These are phyloP conservation scores for Fraxinus cuspidata DNA, from an alignment of 257 asterid species.

Conservation along the genomic window DNA sequence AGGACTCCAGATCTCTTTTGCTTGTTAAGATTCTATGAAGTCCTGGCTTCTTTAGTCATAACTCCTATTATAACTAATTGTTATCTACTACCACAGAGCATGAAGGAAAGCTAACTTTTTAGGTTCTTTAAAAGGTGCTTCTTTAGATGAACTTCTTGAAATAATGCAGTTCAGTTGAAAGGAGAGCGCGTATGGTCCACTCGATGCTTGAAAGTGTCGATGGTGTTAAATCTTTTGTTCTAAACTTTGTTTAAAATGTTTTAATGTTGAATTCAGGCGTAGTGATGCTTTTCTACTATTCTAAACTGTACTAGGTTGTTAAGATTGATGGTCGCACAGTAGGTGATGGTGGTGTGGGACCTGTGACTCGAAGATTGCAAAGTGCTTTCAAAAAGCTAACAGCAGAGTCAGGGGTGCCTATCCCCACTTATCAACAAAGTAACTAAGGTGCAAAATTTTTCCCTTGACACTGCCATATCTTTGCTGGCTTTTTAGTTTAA, in stretches of 20 bases:
- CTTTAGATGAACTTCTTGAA: not conserved
- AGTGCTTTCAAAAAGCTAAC: conserved; percentile 54
- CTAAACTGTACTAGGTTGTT: conserved; percentile 50
- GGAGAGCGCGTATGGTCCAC: not conserved
- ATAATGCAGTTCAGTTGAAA: not conserved
- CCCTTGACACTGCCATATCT: not conserved
- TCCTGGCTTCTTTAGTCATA: not conserved
- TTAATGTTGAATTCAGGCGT: not conserved
- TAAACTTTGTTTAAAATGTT: not conserved
- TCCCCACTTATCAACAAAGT: conserved; percentile 61
- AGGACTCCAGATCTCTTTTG: not conserved
- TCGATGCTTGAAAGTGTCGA: not conserved
- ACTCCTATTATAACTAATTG: not conserved
- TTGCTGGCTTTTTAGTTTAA: not conserved
- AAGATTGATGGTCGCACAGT: conserved; percentile 76
- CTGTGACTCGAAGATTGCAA: conserved; percentile 71
- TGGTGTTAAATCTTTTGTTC: not conserved
- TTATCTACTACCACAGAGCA: too few relatives aligned
- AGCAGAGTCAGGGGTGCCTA: conserved; percentile 69
- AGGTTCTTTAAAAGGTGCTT: not conserved
- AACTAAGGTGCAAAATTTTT: not conserved
- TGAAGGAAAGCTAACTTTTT: too few relatives aligned
- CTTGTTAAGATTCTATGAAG: not conserved
- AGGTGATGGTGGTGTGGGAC: conserved; percentile 84
- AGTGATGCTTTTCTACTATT: conserved; percentile 7